Evolutionary conservation across 2,329 filamentous ascomycete species (phyloP), one percentile per base, ranked within the genome.

Genomic region (Fonsecaea erecta): DNA sequence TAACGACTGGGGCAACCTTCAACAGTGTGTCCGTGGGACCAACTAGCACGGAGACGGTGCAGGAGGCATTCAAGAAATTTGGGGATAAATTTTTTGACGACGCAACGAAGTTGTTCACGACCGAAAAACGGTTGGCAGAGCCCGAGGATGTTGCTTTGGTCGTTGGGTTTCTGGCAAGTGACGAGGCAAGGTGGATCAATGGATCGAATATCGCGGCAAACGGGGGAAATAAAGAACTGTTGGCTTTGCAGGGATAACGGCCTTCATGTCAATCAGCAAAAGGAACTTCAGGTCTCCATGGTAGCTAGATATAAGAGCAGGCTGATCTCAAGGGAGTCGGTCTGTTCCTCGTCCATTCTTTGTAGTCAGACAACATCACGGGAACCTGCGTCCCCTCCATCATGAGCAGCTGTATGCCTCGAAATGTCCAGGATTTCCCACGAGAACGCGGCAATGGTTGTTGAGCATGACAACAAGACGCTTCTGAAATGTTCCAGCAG

Each of bases 151-250:
- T 84, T 65, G 82, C 82, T 0, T 82, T 73, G 66, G 79, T 78
- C 7, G 82, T 84, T 1, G 79, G 72, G 0, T 80, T 82, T 64
- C 63, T 84, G 28, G 80, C 78, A 48, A 78, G 81, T 68, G 78
- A 79, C 52, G 71, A 77, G 52, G 77, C 80, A 0, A 75, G 79
- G 14, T 84, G 82, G 81, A 75, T 84, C 5, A 84, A 83, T 69
- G 82, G 82, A 1, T 69, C 72, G 32, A 72, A 77, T 70, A 34
- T 80, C 34, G 69, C 73, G 62, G 76, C 74, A 2, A 76, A 74
- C 59, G 75, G 77, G 8, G 75, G 77, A 8, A 12, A 58, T 34
- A 54, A 43, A 32, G 40, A 57, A 14, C 30, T 66, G 35, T n/a
- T 66, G 11, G 64, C 54, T 16, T 24, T 59, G 56, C 52, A 63